Evolutionary conservation across 202 grass and related monocot species (phyloP).

Genomic region (Panicum virgatum): DNA sequence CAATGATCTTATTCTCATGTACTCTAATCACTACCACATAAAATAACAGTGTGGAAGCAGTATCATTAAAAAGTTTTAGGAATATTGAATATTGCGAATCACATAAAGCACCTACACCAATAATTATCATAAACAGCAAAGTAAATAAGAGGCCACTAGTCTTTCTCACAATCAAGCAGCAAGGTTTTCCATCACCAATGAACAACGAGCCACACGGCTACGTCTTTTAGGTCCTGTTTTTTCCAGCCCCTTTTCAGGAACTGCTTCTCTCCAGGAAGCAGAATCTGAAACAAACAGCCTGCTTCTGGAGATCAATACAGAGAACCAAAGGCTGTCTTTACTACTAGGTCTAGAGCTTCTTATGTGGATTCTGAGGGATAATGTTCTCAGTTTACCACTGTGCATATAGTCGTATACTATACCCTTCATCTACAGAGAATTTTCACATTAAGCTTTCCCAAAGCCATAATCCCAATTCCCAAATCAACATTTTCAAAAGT

Average conservation of each 20-base stretch:
- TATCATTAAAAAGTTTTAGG: neutral
- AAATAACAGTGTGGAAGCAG: neutral
- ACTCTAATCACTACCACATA: neutral
- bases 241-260: neutral
- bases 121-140: slow-evolving; percentile 8
- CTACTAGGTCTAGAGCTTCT: neutral
- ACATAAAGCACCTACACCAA: neutral
- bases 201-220: neutral
- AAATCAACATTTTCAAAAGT: neutral
- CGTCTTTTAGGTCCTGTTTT: neutral
- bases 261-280: neutral
- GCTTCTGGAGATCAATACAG: neutral
- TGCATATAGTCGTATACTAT: neutral
- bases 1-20: neutral
- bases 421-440: neutral
- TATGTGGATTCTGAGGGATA: neutral
- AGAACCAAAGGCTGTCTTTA: neutral
- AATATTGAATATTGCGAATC: neutral
- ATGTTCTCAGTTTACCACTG: neutral
- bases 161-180: neutral
- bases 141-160: slow-evolving; percentile 9
- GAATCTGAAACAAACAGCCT: neutral
- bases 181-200: neutral
- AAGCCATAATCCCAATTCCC: neutral
- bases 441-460: neutral